Conservation (phyloP, 2,329 filamentous ascomycete species). For the Penicillium palitans region DNA sequence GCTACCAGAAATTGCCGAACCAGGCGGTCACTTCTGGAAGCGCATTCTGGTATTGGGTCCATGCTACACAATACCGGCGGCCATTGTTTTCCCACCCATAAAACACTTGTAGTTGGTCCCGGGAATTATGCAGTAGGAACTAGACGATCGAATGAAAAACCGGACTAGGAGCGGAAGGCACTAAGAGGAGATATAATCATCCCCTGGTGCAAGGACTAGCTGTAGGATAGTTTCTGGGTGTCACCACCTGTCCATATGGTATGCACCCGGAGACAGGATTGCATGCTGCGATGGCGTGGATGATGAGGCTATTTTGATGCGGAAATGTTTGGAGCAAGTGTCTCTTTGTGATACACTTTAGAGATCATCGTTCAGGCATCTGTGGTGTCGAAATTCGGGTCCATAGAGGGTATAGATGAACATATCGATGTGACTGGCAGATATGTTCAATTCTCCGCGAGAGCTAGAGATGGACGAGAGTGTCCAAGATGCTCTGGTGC, state of each 20-base stretch:
- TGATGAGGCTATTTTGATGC: no score
- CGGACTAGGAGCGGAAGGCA: background rate
- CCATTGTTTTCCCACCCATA: no score
- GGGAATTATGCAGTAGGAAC: background rate
- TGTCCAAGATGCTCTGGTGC: no score
- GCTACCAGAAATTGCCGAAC: background rate
- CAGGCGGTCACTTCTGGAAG: background rate
- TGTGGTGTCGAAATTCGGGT: no score
- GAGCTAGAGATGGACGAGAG: no score
- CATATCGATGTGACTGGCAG: background rate
- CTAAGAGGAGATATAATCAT: background rate
- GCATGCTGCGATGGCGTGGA: no score
- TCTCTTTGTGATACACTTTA: no score
- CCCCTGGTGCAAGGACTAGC: no score
- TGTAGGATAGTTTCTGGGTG: no score
- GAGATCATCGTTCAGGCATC: no score
- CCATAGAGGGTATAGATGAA: background rate
- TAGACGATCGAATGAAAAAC: background rate
- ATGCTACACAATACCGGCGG: background rate
- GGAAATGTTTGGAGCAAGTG: no score
- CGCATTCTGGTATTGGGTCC: background rate
- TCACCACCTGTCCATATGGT: background rate
- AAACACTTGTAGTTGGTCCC: no score
- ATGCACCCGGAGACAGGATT: background rate
- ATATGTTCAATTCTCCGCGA: background rate